These are phyloP conservation scores for Artemisia tridentata DNA, from an alignment of 129 eudicot genomes.

Conservation along the genomic window DNA sequence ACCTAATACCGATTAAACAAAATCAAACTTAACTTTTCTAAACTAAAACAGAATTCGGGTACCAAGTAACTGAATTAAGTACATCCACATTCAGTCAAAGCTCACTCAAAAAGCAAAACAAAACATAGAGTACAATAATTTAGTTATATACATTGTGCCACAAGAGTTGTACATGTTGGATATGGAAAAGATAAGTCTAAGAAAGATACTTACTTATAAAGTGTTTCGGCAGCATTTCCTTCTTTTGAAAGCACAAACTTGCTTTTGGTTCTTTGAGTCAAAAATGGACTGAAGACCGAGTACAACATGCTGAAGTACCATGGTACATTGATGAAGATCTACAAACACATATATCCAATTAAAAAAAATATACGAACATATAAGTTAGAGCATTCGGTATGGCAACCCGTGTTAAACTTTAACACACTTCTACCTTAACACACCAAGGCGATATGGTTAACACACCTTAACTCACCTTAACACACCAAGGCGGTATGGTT, in stretches of 20 bases:
- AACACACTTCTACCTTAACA: too few species aligned
- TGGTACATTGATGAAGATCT: constrained; percentile 98
- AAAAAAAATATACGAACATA: neutral
- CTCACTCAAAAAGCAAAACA: too few species aligned
- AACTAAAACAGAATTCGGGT: neutral
- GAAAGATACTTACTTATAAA: constrained; percentile 70
- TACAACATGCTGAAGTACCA: constrained; percentile 96
- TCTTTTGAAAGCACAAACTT: constrained; percentile 87
- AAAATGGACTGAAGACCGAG: constrained; percentile 86
- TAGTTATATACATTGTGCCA: too few species aligned
- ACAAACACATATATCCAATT: constrained; percentile 21
- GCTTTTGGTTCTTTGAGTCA: constrained; percentile 95
- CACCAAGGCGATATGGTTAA: too few species aligned
- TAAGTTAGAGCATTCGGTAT: too few species aligned
- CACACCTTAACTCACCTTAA: too few species aligned
- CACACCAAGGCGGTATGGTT: too few species aligned
- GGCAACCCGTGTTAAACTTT: too few species aligned
- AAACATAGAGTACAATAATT: too few species aligned
- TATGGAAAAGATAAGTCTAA: too few species aligned
- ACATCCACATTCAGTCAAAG: too few species aligned
- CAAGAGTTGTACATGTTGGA: too few species aligned
- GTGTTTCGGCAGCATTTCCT: constrained; percentile 86
- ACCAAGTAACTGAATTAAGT: neutral
- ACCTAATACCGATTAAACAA: constrained; percentile 36
- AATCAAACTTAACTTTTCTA: neutral